Base-by-base conservation (phyloP, 768 basidiomycete species). In the Cubamyces sp. region DNA sequence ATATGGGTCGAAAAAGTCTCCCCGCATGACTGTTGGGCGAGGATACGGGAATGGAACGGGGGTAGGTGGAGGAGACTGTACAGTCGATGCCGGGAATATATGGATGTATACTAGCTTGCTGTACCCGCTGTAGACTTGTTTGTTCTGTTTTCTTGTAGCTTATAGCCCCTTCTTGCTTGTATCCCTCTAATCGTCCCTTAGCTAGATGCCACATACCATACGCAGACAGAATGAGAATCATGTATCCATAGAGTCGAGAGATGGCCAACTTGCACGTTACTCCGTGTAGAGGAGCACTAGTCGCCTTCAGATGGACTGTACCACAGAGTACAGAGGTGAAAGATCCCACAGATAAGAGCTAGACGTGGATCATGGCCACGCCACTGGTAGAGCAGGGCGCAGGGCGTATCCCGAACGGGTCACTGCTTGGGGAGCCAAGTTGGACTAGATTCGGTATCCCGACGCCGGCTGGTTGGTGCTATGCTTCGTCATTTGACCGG, bases 1-100 rank as follows among this genome's bases (percentile, higher is more conserved):
- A 81, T 91, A 48, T 92, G 88, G 88, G 86, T 91, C 43, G 85
- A 90, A 70, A 78, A 83, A 50, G 84, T 91, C 69, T 83, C 87
- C 3, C 81, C 87, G n/a, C 84, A 87, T 58, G 87, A 91, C 64
- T 87, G 86, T 15, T 92, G 90, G 90, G 76, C 79, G 23, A 75
- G 84, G 55, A 80, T 91, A n/a, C 74, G 84, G 52, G 79, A 82
- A 26, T 91, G 89, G 89, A 86, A 88, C 67, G 79, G 77, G 3
- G 88, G 90, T 3, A 72, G 89, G 45, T 92, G 90, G 90, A 74
- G 77, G 51, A 75, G 81, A 48, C 74, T 92, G 52, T 84, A 79
- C 74, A 84, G 87, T 54, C 75, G 84, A 34, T 90, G 88, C 74
- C 77, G 76, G 57, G 81, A 78, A 18, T 87, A 82, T 65, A 90